These are phyloP conservation scores for Amphirosellinia nigrospora DNA, from an alignment of 495 filamentous ascomycete genomes.

Conservation along the genomic window DNA sequence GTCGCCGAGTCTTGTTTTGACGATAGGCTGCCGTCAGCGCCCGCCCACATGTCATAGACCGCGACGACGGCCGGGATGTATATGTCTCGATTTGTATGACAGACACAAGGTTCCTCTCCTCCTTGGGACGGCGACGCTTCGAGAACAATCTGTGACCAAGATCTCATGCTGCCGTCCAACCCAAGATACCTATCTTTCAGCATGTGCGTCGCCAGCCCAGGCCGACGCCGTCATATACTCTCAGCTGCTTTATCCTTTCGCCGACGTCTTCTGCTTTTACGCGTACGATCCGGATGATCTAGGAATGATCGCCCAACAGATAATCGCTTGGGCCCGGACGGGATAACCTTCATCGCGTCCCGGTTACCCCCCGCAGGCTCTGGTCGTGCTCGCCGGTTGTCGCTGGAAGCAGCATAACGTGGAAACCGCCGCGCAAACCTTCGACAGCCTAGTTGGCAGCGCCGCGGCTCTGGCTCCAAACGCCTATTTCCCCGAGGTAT, in stretches of 20 bases:
- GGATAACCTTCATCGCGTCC: neutral
- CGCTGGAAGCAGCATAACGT: slow-evolving; percentile 3
- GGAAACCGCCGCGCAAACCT: neutral
- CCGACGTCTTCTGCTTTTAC: slow-evolving; percentile 14
- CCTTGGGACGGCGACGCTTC: slow-evolving; percentile 4
- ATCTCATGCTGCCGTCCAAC: neutral
- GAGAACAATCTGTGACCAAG: slow-evolving; percentile 1
- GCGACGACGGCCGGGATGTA: neutral
- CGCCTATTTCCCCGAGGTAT: slow-evolving; percentile 4
- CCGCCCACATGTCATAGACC: neutral
- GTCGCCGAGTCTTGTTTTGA: too few relatives aligned
- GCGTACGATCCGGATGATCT: slow-evolving; percentile 3
- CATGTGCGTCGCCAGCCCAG: neutral
- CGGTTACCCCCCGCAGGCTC: neutral
- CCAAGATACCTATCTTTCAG: neutral
- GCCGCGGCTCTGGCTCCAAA: slow-evolving; percentile 5
- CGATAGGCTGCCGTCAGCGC: slow-evolving; percentile 11
- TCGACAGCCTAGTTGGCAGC: neutral
- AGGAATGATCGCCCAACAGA: neutral
- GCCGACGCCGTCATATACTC: neutral
- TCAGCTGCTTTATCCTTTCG: slow-evolving; percentile 2
- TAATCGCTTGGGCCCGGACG: neutral
- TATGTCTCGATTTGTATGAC: slow-evolving; percentile 15
- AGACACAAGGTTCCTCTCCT: slow-evolving; percentile 5
- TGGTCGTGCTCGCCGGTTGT: neutral